phyloP scores from a whole-genome alignment of 805 yeast species.

The Candida morakotiae region DNA sequence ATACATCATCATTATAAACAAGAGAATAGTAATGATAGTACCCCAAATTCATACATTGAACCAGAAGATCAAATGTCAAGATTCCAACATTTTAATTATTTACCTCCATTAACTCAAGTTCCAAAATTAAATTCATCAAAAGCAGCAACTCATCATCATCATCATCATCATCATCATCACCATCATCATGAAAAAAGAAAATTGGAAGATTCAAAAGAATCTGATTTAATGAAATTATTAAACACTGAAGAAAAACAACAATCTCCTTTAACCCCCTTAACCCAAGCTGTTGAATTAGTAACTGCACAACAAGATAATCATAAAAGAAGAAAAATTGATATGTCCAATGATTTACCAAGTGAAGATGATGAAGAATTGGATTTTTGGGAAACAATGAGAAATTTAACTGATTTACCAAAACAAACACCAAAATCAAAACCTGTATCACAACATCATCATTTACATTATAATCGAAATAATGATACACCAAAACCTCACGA shows the following conservation, averaged over 20 bases:
- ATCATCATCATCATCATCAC: slow-evolving; percentile 29
- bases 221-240: slow-evolving; percentile 42
- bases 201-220: slow-evolving; percentile 20
- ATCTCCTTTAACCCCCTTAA: slow-evolving; percentile 31
- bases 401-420: slow-evolving; percentile 36
- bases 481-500: slow-evolving; percentile 7
- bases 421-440: slow-evolving; percentile 25
- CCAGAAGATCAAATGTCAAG: slow-evolving; percentile 55
- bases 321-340: slow-evolving; percentile 4
- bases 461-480: slow-evolving; percentile 26
- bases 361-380: slow-evolving; percentile 64
- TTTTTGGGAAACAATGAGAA: slow-evolving; percentile 68
- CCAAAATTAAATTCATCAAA: slow-evolving; percentile 65
- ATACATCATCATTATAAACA: slow-evolving; percentile 66
- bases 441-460: slow-evolving; percentile 53
- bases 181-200: slow-evolving; percentile 10
- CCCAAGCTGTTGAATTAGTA: slow-evolving; percentile 39
- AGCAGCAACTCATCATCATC: slow-evolving; percentile 24
- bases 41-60: slow-evolving; percentile 20
- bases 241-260: slow-evolving; percentile 23
- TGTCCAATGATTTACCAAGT: slow-evolving; percentile 9
- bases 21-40: slow-evolving; percentile 3
- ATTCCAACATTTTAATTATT: slow-evolving; percentile 67
- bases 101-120: slow-evolving; percentile 67
- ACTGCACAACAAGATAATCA: slow-evolving; percentile 31